Evolutionary conservation across 2,329 filamentous ascomycete species (phyloP).

Genomic region (Amylocarpus encephaloides): DNA sequence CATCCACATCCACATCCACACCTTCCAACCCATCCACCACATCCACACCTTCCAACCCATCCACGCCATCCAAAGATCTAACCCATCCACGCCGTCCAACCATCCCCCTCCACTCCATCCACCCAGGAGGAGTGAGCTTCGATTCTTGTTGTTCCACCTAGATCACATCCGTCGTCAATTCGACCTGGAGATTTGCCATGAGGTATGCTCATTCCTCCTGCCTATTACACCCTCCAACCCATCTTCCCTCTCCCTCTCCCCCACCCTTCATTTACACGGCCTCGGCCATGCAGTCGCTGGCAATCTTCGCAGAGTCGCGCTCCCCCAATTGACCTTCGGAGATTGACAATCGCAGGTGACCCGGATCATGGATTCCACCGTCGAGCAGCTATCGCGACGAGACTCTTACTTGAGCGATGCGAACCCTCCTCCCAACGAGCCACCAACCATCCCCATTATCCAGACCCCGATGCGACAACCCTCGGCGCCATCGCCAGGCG

Average conservation of each 20-base stretch:
- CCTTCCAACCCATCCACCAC: too few species aligned
- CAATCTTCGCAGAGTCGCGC: not conserved
- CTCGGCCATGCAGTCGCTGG: constrained; percentile 5
- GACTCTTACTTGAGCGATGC: constrained; percentile 23
- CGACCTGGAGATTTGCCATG: constrained; percentile 13
- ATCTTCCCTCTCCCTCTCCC: not conserved
- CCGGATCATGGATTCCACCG: constrained; percentile 26
- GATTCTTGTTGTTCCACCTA: too few species aligned
- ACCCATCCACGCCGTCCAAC: too few species aligned
- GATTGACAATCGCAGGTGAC: constrained; percentile 24
- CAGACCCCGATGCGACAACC: constrained; percentile 51
- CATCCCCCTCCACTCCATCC: too few species aligned
- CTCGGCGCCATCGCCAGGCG: constrained; percentile 50
- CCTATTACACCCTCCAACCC: not conserved
- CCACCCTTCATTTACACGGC: not conserved
- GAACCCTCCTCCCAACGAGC: constrained; percentile 20
- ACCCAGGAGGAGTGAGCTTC: too few species aligned
- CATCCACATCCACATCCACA: too few species aligned
- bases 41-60: too few species aligned
- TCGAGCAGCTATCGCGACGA: constrained; percentile 26
- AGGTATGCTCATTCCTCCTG: constrained; percentile 20
- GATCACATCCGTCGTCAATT: not conserved
- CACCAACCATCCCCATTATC: constrained; percentile 49
- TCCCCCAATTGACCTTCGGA: not conserved
- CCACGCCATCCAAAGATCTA: too few species aligned